Conservation (phyloP, 2,329 filamentous ascomycete genomes). For the Epichloe glyceriae region DNA sequence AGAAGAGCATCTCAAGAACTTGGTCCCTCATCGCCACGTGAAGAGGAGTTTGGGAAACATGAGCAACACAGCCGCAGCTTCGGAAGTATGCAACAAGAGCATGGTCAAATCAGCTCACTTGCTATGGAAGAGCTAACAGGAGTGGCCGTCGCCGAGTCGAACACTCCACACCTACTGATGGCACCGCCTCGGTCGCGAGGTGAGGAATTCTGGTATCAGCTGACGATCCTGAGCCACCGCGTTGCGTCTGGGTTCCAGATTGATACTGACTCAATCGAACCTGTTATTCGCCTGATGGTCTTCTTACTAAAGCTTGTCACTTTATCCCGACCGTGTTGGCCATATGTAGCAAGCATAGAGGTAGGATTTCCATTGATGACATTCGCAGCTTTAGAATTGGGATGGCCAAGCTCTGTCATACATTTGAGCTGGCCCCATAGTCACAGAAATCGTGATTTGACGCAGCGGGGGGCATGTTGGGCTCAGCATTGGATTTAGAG, state of each 20-base stretch:
- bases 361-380: slow-evolving; percentile 55
- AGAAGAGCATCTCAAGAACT: slow-evolving; percentile 9
- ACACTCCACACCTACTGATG: slow-evolving; percentile 28
- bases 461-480: not conserved
- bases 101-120: not conserved
- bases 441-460: not conserved
- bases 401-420: slow-evolving; percentile 19
- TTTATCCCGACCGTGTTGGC: slow-evolving; percentile 56
- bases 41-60: not conserved
- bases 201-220: slow-evolving; percentile 20
- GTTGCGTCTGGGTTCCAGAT: slow-evolving; percentile 12
- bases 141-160: not conserved
- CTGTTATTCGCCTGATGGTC: slow-evolving; percentile 38
- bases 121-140: not conserved
- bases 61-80: not conserved
- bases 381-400: slow-evolving; percentile 56
- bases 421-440: not conserved
- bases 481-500: slow-evolving; percentile 16
- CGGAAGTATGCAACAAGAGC: not conserved
- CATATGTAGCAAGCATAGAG: slow-evolving; percentile 51
- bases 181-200: slow-evolving; percentile 30
- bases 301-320: slow-evolving; percentile 59
- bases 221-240: slow-evolving; percentile 23
- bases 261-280: slow-evolving; percentile 18
- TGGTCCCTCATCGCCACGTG: slow-evolving; percentile 6